Conservation (phyloP, 2,329 filamentous ascomycete genomes). For the Blastomyces emzantsi region DNA sequence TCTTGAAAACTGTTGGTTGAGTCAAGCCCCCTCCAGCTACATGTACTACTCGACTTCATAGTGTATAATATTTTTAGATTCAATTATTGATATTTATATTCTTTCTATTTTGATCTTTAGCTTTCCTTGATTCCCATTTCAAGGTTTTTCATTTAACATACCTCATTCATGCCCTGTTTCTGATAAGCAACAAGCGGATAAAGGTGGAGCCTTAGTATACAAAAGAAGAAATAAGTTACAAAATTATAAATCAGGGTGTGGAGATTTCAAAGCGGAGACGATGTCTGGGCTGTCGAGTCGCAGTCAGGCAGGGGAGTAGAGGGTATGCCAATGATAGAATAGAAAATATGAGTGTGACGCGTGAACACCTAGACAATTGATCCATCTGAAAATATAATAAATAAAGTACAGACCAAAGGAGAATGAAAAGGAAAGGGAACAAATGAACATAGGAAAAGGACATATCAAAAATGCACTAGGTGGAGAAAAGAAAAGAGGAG, state of each 20-base stretch:
- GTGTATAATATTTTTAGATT: neutral
- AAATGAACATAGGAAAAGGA: slow-evolving; percentile 12
- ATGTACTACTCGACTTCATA: neutral
- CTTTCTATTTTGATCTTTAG: neutral
- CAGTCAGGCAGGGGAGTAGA: neutral
- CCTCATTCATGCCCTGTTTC: neutral
- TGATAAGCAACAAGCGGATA: slow-evolving; percentile 17
- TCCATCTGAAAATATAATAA: neutral
- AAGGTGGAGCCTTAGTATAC: slow-evolving; percentile 1
- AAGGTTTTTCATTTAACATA: neutral
- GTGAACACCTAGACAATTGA: neutral
- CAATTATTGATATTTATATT: neutral
- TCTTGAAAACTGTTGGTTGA: neutral
- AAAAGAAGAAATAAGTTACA: neutral
- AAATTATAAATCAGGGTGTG: neutral
- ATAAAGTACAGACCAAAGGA: slow-evolving; percentile 1
- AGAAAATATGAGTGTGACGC: neutral
- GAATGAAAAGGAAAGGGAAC: neutral
- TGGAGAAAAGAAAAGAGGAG: slow-evolving; percentile 12
- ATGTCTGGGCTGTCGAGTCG: neutral
- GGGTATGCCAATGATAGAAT: neutral
- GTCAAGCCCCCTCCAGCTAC: neutral
- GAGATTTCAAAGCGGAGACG: slow-evolving; percentile 2
- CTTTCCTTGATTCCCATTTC: neutral
- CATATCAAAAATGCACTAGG: slow-evolving; percentile 14